Base-by-base conservation (phyloP, 306 rosid species). In the Datisca glomerata region DNA sequence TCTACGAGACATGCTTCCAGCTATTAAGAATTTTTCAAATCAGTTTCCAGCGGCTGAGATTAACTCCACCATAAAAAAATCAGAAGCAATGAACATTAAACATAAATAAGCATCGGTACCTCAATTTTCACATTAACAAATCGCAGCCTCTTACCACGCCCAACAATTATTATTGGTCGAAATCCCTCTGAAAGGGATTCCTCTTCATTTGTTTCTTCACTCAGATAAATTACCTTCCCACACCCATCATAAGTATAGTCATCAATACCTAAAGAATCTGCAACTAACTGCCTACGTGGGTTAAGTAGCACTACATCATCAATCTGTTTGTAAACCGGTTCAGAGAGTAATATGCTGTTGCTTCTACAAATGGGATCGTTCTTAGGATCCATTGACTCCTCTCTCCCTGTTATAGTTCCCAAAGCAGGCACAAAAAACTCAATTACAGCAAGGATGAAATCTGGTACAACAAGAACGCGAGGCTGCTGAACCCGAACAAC, bases 401-500 rank as follows among this genome's bases (percentile, higher is more conserved):
- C 95, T 69, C 95, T 78, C 63, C 98, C 98, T 24, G 91, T 89
- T 21, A 89, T 70, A 60, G 84, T 56, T 44, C 95, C 76, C 58
- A 89, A 67, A 52, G 95, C 72, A 47, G 98, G 98, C 43, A 89
- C 93, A 72, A 89, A 84, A 68, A 80, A 84, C 62, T 89, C 98
- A 24, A 79, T 81, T 69, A 80, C 93, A 21, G 95, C 95, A 54
- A 89, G 79, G 66, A 89, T 93, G 51, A 84, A 89, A 71, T 89
- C 98, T n/a, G 95, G 93, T 49, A 84, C 95, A 42, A 84, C 86
- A 57, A 89, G 93, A 60, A 84, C 86, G 23, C 98, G 77, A 32
- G 98, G 98, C 60, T 89, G 98, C 65, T 89, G 98, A 59, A 80
- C 59, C 55, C 95, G 81, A 43, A 89, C 62, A 60, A 89, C 98